Base-by-base conservation (phyloP, 345 rosid genomes). In the Ceriops decandra region DNA sequence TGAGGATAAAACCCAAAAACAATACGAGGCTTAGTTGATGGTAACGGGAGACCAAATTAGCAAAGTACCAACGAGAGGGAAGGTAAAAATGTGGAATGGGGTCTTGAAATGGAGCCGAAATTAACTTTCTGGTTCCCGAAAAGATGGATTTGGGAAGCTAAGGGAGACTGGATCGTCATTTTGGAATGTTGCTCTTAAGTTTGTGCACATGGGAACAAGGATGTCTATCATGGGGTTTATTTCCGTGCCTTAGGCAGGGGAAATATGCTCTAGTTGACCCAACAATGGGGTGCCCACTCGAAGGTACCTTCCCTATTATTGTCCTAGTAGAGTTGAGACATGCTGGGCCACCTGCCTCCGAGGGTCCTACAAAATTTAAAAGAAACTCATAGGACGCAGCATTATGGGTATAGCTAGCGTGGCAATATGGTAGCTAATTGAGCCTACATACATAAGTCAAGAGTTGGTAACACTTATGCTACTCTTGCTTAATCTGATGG, bases 121-220 rank as follows among this genome's bases (percentile, higher is more conserved):
- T 49, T 58, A 20, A 20, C 28, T 36, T 68, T 57, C 52, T 20
- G 73, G 72, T 76, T 71, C 81, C 79, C 81, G 60, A 77, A 74
- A 70, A 80, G 79, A 82, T 71, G 80, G 84, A 77, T 70, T 70
- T 46, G 57, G 75, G 68, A 57, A 57, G 63, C 15, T n/a, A 30
- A 58, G 33, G 30, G 59, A 63, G 72, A 73, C 67, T 78, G 73
- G 77, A 73, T 71, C 83, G 77, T 78, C 57, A 63, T 51, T 82
- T 84, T 85, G 92, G 83, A 85, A 85, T 78, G 85, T 81, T 84
- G 88, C 83, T 74, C 85, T 92, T 87, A 85, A 87, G 83, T 80
- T 56, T 38, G 83, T 42, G 82, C 91, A 88, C 91, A 92, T 87
- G 96, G 88, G 85, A 90, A 88, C 91, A 90, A 90, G 81, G 80